Conservation (phyloP, 106 monocot species). For the Dactylorhiza incarnata region DNA sequence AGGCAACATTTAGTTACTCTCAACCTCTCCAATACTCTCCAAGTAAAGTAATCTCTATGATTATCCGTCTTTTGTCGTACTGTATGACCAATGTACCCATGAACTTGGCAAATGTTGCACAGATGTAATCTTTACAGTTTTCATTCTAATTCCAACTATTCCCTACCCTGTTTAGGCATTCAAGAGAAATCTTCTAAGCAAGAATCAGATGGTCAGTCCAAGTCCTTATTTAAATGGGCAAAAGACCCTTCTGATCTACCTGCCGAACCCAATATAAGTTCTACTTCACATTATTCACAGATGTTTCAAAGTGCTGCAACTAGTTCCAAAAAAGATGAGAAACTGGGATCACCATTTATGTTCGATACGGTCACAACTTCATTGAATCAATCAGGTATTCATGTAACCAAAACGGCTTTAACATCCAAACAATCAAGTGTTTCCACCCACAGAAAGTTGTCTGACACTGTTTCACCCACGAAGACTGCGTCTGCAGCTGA, state of each 20-base stretch:
- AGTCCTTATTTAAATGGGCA: constrained; percentile 42
- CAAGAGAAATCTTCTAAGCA: constrained; percentile 25
- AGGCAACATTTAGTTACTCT: constrained; percentile 20
- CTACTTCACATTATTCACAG: constrained; percentile 11
- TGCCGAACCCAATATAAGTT: constrained; percentile 7
- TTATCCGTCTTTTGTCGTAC: background rate
- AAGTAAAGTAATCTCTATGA: constrained; percentile 28
- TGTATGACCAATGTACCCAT: background rate
- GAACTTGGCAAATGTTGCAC: background rate
- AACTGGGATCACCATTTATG: constrained; percentile 14
- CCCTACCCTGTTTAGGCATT: constrained; percentile 12
- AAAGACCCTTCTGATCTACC: constrained; percentile 34
- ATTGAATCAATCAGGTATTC: constrained; percentile 8
- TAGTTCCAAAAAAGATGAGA: constrained; percentile 10
- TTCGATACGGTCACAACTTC: constrained; percentile 2
- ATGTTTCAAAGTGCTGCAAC: constrained; percentile 2
- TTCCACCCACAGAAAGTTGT: constrained; percentile 3
- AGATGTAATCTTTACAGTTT: background rate
- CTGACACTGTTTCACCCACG: constrained; percentile 10
- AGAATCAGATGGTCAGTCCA: constrained; percentile 25
- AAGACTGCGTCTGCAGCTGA: constrained; percentile 10
- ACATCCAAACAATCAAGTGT: constrained; percentile 9
- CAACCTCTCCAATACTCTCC: constrained; percentile 6
- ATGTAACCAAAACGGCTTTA: constrained; percentile 6
- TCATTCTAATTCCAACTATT: background rate